These are phyloP conservation scores for Ammopiptanthus mongolicus DNA, from an alignment of 306 rosid genomes.

Conservation along the genomic window DNA sequence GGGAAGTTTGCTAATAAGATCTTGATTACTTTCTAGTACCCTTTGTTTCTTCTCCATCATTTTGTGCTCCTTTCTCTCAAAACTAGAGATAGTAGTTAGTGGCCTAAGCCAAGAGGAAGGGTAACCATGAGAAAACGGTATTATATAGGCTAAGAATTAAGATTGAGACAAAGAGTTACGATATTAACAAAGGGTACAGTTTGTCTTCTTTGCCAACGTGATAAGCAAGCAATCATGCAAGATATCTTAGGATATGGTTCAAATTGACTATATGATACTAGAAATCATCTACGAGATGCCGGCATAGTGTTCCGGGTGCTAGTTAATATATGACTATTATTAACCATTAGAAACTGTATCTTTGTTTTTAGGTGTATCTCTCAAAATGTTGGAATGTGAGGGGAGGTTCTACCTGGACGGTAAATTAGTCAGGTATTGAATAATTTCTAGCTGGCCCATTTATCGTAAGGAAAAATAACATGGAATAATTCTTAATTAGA, in stretches of 20 bases:
- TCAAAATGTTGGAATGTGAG: neutral
- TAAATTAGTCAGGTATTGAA: neutral
- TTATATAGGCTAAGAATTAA: neutral
- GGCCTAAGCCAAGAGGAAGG: neutral
- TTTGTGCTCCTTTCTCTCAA: neutral
- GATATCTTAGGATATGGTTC: neutral
- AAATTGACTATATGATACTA: neutral
- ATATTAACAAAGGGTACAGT: neutral
- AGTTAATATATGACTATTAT: neutral
- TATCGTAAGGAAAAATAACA: neutral
- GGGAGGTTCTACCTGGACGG: neutral
- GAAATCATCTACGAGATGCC: constrained; percentile 8
- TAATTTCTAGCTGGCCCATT: neutral
- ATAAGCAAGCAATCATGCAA: neutral
- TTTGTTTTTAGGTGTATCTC: neutral
- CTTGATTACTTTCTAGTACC: neutral
- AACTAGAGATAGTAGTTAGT: neutral
- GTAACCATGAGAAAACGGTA: neutral
- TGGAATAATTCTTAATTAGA: neutral
- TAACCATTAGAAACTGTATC: neutral
- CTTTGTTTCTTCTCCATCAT: neutral
- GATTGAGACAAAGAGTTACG: neutral
- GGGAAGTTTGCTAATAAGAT: constrained; percentile 25
- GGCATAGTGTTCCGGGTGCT: neutral
- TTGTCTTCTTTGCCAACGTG: constrained; percentile 1